Evolutionary conservation across 1,139 yeast species (phyloP).

Genomic region (Taiozyma sp.): DNA sequence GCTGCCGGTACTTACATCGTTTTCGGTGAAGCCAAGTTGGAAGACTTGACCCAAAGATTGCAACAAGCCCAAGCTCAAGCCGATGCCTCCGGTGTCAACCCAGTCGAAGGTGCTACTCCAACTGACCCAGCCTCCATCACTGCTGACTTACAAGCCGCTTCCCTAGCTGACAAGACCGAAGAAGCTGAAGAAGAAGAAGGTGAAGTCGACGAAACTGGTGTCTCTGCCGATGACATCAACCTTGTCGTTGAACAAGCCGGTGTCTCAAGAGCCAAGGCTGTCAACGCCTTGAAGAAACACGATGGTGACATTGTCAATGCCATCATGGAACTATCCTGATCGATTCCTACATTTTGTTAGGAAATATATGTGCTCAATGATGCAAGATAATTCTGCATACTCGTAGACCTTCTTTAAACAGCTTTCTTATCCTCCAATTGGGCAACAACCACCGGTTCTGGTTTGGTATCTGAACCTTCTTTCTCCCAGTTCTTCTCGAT

Average conservation of each 20-base stretch:
- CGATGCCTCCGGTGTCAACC: slow-evolving; percentile 26
- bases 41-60: slow-evolving; percentile 82
- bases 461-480: background rate
- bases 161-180: slow-evolving; percentile 40
- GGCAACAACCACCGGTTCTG: background rate
- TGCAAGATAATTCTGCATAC: background rate
- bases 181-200: slow-evolving; percentile 60
- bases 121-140: slow-evolving; percentile 77
- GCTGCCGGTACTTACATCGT: slow-evolving; percentile 94
- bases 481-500: background rate
- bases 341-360: background rate
- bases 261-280: slow-evolving; percentile 85
- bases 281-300: slow-evolving; percentile 83
- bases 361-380: background rate
- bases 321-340: slow-evolving; percentile 73
- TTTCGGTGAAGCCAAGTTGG: slow-evolving; percentile 97
- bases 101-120: slow-evolving; percentile 33
- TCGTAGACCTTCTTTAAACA: background rate
- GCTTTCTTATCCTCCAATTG: background rate
- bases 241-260: slow-evolving; percentile 88
- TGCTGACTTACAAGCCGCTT: slow-evolving; percentile 85
- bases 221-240: slow-evolving; percentile 74
- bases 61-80: slow-evolving; percentile 70
- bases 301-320: slow-evolving; percentile 95
- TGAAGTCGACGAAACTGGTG: slow-evolving; percentile 74